Base-by-base conservation (phyloP, 352 stramenopile genomes). In the Phytophthora chlamydospora region DNA sequence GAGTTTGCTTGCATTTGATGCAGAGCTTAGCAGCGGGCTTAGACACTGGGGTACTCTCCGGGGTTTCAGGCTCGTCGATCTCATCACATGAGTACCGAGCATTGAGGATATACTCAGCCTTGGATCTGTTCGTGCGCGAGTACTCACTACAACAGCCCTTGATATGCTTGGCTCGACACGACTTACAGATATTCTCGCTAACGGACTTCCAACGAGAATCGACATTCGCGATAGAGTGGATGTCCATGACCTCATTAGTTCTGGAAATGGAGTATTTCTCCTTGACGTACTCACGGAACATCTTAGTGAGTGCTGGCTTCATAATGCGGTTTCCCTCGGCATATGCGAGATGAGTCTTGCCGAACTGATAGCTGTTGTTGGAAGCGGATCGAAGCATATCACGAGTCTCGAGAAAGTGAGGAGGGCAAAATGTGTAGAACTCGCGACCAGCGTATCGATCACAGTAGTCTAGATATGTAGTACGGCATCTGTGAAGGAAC, bases 181-280 rank as follows among this genome's bases (percentile, higher is more conserved):
- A 44, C 16, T 55, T 55, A 41, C 47, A 55, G 33, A 55, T 55
- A 16, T 55, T 55, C 29, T 42, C 32, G 42, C 35, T 55, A 42
- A 42, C 43, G 13, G 2, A 41, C 43, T 55, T 34, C 43, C 33
- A 38, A 55, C 47, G 3, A 55, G 47, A 29, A 55, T 38, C n/a
- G 13, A 55, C 31, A 41, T 55, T 55, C 43, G 14, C 24, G 33
- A 55, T 55, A 34, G 42, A 44, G 47, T 42, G 27, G 47, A n/a
- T 42, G n/a, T 41, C n/a, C n/a, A n/a, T n/a, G n/a, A n/a, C n/a
- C n/a, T n/a, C n/a, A n/a, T 42, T 42, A 6, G 3, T 55, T 55
- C 32, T n/a, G n/a, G n/a, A n/a, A n/a, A 55, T 55, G 42, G 42
- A 29, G 43, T 42, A 55, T 55, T 7, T 38, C 32, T 55, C 33